These are phyloP conservation scores for Styphnolobium japonicum DNA, from an alignment of 306 rosid species.

Conservation along the genomic window DNA sequence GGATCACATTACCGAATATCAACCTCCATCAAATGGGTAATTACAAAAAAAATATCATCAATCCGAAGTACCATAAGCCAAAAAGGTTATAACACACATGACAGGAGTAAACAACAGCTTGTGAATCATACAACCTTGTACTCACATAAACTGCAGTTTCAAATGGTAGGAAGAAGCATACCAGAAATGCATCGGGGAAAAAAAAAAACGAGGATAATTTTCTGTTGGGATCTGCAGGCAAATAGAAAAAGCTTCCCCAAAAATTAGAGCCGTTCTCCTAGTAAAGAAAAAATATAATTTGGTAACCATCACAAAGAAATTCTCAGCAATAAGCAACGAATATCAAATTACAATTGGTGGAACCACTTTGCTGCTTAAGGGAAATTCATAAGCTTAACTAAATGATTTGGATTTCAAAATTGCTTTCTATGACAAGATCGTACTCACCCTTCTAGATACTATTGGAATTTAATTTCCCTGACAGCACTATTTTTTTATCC, in stretches of 20 bases:
- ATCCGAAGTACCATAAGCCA: not conserved
- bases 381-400: conserved; percentile 6
- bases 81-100: not conserved
- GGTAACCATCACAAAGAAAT: not conserved
- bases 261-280: not conserved
- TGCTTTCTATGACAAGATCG: conserved; percentile 7
- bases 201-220: not conserved
- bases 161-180: not conserved
- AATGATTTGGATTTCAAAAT: not conserved
- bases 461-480: conserved; percentile 11
- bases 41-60: not conserved
- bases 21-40: not conserved
- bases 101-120: not conserved
- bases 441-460: conserved; percentile 22
- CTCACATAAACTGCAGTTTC: not conserved
- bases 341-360: not conserved
- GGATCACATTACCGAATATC: not conserved
- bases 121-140: not conserved
- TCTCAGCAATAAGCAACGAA: not conserved
- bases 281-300: not conserved
- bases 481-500: conserved; percentile 22
- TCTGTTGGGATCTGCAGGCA: not conserved
- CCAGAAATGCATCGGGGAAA: not conserved
- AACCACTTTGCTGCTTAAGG: not conserved
- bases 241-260: not conserved